Evolutionary conservation across 345 rosid species (phyloP), one percentile per base, ranked within the genome.

Genomic region (Acer negundo): DNA sequence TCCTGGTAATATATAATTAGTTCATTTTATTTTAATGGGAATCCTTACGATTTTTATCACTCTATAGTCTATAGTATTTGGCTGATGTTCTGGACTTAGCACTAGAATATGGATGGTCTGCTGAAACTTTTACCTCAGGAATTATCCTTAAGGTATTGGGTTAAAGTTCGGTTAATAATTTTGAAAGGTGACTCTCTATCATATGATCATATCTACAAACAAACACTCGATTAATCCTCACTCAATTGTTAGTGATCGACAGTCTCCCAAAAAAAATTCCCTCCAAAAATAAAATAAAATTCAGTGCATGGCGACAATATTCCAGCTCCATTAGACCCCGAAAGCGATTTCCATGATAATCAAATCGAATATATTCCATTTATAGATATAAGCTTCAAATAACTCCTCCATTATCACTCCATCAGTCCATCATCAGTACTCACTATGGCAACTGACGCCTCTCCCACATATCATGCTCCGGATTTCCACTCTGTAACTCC

Each of bases 371-470:
- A 35, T 42, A 1, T 59, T 71, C 62, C 63, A 31, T 46, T 70
- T 56, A 35, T 35, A 35, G 4, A 35, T 28, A 35, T 31, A 61
- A 16, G 47, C 55, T 69, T 28, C 22, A 70, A n/a, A 22, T 10
- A 13, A 10, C 56, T 62, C 40, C 62, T 17, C 47, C 28, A 22
- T 77, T 13, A 12, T 62, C 22, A 55, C 73, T 53, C 19, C 68
- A 8, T 62, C 22, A 55, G 70, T 53, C 19, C 68, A 8, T 28
- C 31, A 28, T 31, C 35, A 31, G 35, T 31, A n/a, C 9, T 15
- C 23, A 13, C 16, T 13, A 88, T 84, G 91, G 84, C 95, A 12
- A 90, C 92, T 42, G 94, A 93, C 67, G 86, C 89, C 51, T 51
- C 95, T 15, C 73, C 94, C n/a, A 82, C 89, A 61, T 90, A 82